These are phyloP conservation scores for Hypoxylon sp. DNA, from an alignment of 2,329 filamentous ascomycete species.

Conservation along the genomic window DNA sequence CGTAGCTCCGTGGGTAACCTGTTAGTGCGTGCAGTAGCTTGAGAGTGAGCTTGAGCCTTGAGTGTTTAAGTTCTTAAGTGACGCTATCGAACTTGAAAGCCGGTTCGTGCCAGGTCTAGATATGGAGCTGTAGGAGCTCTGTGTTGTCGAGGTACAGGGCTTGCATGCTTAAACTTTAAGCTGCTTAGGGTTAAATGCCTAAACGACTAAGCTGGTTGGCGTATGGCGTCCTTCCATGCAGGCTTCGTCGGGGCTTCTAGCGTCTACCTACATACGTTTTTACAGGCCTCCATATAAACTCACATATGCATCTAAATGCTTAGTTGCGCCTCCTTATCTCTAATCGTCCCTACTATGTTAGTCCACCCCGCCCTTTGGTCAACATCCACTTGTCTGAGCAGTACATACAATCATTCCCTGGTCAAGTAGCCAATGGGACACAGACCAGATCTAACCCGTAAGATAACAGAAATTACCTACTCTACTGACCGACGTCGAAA, in stretches of 20 bases:
- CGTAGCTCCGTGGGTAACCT: no score
- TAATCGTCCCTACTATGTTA: conserved; percentile 9
- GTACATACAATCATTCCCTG: conserved; percentile 21
- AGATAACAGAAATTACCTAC: conserved; percentile 38
- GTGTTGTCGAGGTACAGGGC: no score
- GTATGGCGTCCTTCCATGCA: conserved; percentile 50
- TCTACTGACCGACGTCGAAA: conserved; percentile 33
- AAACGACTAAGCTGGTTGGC: conserved; percentile 22
- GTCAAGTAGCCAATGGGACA: conserved; percentile 28
- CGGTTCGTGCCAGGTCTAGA: neutral
- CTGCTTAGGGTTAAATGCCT: conserved; percentile 27
- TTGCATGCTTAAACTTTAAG: conserved; percentile 11
- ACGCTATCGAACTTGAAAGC: neutral
- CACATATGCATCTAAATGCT: conserved; percentile 11
- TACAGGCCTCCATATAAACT: no score
- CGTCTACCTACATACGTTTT: conserved; percentile 33
- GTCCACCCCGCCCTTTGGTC: conserved; percentile 26
- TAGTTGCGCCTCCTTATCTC: conserved; percentile 5
- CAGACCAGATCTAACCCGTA: conserved; percentile 4
- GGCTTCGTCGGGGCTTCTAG: conserved; percentile 54
- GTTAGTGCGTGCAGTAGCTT: conserved; percentile 13
- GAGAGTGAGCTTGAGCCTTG: conserved; percentile 1
- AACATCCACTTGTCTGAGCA: conserved; percentile 8
- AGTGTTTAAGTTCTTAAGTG: neutral
- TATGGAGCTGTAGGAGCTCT: neutral